Percentiles rank a stretch among this genome's conserved stretches.
phyloP scores from a whole-genome alignment of 352 stramenopile genomes.

The Phytophthora ohioensis region DNA sequence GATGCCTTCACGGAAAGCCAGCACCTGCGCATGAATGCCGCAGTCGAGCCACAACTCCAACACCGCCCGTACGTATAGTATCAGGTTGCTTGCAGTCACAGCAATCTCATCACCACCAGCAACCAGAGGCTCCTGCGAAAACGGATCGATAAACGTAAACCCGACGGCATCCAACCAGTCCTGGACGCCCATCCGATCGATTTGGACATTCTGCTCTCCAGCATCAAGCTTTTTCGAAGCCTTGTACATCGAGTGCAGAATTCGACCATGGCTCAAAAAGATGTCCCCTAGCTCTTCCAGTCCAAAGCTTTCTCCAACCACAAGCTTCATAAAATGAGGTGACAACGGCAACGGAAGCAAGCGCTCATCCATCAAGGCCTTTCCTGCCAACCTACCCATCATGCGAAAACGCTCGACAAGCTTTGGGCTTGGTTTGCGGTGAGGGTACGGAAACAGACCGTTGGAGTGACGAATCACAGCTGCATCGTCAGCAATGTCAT shows the following conservation, averaged over 20 bases:
- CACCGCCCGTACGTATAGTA: slow-evolving; percentile 65
- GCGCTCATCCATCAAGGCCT: slow-evolving; percentile 85
- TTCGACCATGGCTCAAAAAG: slow-evolving; percentile 72
- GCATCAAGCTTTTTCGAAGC: slow-evolving; percentile 43
- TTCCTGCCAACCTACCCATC: slow-evolving; percentile 83
- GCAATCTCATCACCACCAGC: slow-evolving; percentile 46
- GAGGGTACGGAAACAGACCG: slow-evolving; percentile 78
- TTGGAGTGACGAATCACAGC: slow-evolving; percentile 81
- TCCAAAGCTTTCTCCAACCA: slow-evolving; percentile 68
- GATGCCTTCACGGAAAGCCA: slow-evolving; percentile 81
- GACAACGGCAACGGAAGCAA: slow-evolving; percentile 80
- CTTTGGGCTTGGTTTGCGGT: slow-evolving; percentile 38
- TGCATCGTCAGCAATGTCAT: slow-evolving; percentile 39
- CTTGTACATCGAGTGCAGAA: slow-evolving; percentile 66
- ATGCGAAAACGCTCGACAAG: slow-evolving; percentile 81
- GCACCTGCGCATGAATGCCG: slow-evolving; percentile 70
- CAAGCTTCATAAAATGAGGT: slow-evolving; percentile 78
- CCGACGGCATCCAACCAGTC: slow-evolving; percentile 75
- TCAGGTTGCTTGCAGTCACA: slow-evolving; percentile 69
- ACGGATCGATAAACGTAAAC: slow-evolving; percentile 82
- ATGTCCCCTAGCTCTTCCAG: slow-evolving; percentile 63
- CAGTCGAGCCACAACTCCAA: slow-evolving; percentile 69
- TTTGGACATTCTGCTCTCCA: slow-evolving; percentile 48
- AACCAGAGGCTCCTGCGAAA: slow-evolving; percentile 74
- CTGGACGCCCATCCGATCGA: slow-evolving; percentile 57